Conservation (phyloP, 2,329 filamentous ascomycete species). For the Trichoderma arundinaceum region DNA sequence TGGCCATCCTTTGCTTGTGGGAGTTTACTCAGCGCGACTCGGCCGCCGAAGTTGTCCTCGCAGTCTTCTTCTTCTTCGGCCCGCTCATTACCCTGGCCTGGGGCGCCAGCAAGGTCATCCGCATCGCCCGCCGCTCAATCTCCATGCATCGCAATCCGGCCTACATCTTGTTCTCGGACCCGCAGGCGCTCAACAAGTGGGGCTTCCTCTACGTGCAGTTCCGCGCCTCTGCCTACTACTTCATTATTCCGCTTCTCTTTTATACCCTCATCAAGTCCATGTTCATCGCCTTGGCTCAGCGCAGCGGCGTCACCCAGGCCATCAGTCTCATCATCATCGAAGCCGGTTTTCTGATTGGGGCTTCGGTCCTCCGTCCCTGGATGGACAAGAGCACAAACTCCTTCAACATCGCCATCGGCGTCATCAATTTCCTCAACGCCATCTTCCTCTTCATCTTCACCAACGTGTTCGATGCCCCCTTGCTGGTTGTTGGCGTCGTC, state of each 20-base stretch:
- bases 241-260: slow-evolving; percentile 77
- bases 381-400: slow-evolving; percentile 99
- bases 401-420: slow-evolving; percentile 92
- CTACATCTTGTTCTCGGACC: slow-evolving; percentile 95
- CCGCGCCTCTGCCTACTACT: slow-evolving; percentile 94
- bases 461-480: slow-evolving; percentile 81
- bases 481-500: slow-evolving; percentile 83
- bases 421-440: slow-evolving; percentile 87
- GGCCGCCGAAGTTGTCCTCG: slow-evolving; percentile 81
- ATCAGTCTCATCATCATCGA: slow-evolving; percentile 85
- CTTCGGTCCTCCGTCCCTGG: slow-evolving; percentile 85
- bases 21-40: slow-evolving; percentile 89
- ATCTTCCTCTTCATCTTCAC: slow-evolving; percentile 91
- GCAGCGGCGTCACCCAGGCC: slow-evolving; percentile 73
- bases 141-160: slow-evolving; percentile 94
- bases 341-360: slow-evolving; percentile 74
- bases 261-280: slow-evolving; percentile 88
- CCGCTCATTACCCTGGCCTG: slow-evolving; percentile 79
- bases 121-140: slow-evolving; percentile 85
- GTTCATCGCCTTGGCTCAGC: slow-evolving; percentile 84
- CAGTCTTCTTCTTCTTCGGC: slow-evolving; percentile 85
- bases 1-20: slow-evolving; percentile 90
- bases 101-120: slow-evolving; percentile 89
- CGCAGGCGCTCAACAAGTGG: slow-evolving; percentile 95
- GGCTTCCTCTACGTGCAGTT: slow-evolving; percentile 98